These are phyloP conservation scores for Fraxinus greggii DNA, from an alignment of 305 asterid species.

Conservation along the genomic window DNA sequence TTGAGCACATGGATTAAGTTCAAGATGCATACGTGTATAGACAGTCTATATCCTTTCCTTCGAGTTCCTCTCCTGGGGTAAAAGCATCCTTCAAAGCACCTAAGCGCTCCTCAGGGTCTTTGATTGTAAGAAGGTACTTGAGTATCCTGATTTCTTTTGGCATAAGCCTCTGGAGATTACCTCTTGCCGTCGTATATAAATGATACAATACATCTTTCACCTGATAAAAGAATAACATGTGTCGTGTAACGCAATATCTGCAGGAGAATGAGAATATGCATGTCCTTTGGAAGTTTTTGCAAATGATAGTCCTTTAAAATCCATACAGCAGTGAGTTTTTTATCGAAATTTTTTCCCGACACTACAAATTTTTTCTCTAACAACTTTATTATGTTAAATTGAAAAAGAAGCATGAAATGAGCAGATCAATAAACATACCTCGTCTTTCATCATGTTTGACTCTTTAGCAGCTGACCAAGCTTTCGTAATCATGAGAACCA, in stretches of 20 bases:
- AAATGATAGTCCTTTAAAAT: neutral
- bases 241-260: neutral
- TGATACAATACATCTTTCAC: constrained; percentile 81
- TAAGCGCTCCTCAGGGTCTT: constrained; percentile 85
- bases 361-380: neutral
- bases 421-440: constrained; percentile 43
- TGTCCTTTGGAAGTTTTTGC: neutral
- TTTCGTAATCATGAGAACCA: constrained; percentile 84
- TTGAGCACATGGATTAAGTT: constrained; percentile 7
- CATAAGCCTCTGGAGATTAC: constrained; percentile 83
- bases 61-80: constrained; percentile 84
- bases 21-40: constrained; percentile 71
- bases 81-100: constrained; percentile 79
- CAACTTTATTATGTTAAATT: constrained; percentile 5
- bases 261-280: constrained; percentile 2
- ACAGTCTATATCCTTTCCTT: constrained; percentile 67
- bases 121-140: constrained; percentile 72
- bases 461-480: constrained; percentile 99
- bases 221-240: constrained; percentile 34
- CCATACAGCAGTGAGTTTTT: neutral
- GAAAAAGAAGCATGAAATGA: constrained; percentile 4
- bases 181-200: constrained; percentile 64
- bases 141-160: constrained; percentile 90
- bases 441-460: constrained; percentile 75
- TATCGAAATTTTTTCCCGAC: neutral